These are phyloP conservation scores for Claviceps sp. DNA, from an alignment of 2,329 filamentous ascomycete species.

Conservation along the genomic window DNA sequence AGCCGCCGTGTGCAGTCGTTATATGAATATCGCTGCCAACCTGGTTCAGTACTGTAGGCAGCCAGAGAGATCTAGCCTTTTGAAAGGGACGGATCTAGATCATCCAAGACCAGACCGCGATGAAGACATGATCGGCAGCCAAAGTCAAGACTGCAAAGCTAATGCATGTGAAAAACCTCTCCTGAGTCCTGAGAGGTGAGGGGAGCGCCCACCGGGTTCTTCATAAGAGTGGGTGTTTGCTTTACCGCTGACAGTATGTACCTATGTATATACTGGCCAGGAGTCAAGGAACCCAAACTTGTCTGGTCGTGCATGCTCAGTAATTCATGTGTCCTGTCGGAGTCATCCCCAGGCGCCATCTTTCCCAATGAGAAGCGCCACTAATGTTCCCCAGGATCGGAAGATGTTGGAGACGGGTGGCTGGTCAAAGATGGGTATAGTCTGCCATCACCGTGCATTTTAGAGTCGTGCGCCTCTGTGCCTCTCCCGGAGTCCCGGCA, in stretches of 20 bases:
- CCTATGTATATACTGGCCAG: background rate
- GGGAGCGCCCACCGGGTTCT: background rate
- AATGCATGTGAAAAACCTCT: background rate
- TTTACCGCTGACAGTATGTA: background rate
- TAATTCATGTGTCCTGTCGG: background rate
- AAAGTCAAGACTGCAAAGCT: background rate
- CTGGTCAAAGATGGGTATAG: slow-evolving; percentile 3
- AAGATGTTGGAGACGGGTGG: background rate
- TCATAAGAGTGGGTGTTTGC: background rate
- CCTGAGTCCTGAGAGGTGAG: background rate
- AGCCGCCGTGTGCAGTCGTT: background rate
- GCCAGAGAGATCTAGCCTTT: background rate
- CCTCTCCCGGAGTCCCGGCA: slow-evolving; percentile 4
- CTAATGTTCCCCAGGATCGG: background rate
- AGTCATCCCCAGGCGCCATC: background rate
- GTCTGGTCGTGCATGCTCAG: background rate
- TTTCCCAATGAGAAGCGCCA: background rate
- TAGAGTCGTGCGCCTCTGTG: slow-evolving; percentile 3
- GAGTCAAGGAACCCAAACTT: background rate
- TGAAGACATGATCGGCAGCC: background rate
- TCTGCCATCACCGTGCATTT: slow-evolving; percentile 1
- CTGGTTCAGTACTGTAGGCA: background rate
- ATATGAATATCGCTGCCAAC: background rate
- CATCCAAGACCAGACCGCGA: background rate
- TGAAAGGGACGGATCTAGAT: background rate